These are phyloP conservation scores for Pluteus cervinus DNA, from an alignment of 768 basidiomycete species.

Conservation along the genomic window DNA sequence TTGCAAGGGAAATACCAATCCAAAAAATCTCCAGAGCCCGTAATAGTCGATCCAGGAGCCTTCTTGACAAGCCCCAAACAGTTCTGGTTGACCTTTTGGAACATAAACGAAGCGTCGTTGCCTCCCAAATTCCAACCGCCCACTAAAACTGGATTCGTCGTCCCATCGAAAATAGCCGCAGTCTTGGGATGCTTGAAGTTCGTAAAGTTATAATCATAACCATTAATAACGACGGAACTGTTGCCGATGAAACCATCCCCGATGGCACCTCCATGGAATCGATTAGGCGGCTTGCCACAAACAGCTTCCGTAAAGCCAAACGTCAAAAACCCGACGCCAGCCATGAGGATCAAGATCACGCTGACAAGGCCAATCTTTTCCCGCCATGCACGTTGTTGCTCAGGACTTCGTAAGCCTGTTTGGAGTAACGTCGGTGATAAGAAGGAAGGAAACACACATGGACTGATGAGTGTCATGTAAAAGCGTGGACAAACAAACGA, in stretches of 20 bases:
- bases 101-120: conserved; percentile 90
- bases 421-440: too few species aligned
- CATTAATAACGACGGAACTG: conserved; percentile 88
- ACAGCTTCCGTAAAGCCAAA: conserved; percentile 96
- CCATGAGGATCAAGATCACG: conserved; percentile 82
- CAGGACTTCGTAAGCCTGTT: conserved; percentile 80
- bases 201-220: conserved; percentile 88
- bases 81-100: conserved; percentile 85
- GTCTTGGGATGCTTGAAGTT: conserved; percentile 79
- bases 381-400: conserved; percentile 94
- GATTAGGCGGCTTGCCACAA: conserved; percentile 81
- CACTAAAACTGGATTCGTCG: conserved; percentile 76
- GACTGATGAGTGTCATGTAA: too few species aligned
- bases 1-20: conserved; percentile 99
- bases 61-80: conserved; percentile 76
- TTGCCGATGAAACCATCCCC: conserved; percentile 65
- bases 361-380: conserved; percentile 94
- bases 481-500: conserved; percentile 14
- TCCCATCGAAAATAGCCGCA: conserved; percentile 64
- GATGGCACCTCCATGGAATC: conserved; percentile 76
- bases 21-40: conserved; percentile 49
- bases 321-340: conserved; percentile 92
- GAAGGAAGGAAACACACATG: too few species aligned
- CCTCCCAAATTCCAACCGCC: conserved; percentile 74
- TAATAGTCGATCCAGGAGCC: conserved; percentile 65